These are phyloP conservation scores for Erigeron canadensis DNA, from an alignment of 129 eudicot species.

Conservation along the genomic window DNA sequence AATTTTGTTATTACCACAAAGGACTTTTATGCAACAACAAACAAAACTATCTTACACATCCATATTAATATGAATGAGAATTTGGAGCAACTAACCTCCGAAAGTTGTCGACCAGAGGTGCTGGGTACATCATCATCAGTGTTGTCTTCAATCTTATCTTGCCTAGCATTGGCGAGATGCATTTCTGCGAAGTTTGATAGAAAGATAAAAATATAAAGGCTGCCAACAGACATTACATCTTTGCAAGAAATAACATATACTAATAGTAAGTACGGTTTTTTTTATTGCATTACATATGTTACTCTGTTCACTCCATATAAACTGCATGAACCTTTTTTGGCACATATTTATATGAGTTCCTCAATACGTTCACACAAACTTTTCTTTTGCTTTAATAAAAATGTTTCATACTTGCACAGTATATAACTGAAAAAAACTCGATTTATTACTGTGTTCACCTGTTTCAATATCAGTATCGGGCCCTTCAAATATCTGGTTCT, in stretches of 20 bases:
- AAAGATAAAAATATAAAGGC: conserved; percentile 11
- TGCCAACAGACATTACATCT: not conserved
- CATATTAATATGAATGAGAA: conserved; percentile 19
- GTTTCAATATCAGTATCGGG: conserved; percentile 98
- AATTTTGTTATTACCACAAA: not conserved
- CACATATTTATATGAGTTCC: not conserved
- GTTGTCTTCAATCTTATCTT: conserved; percentile 57
- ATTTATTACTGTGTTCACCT: conserved; percentile 44
- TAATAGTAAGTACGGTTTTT: not conserved
- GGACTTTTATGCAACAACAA: conserved; percentile 2
- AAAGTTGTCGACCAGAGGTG: conserved; percentile 81
- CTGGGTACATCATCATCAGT: conserved; percentile 84
- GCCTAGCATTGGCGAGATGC: conserved; percentile 85
- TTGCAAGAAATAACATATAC: conserved; percentile 12
- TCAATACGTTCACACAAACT: conserved; percentile 1
- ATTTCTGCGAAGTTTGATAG: conserved; percentile 59
- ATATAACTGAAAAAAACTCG: conserved; percentile 1
- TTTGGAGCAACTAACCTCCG: conserved; percentile 39
- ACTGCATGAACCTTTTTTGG: not conserved
- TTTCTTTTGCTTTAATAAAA: conserved; percentile 1
- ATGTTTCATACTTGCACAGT: not conserved
- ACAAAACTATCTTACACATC: conserved; percentile 9
- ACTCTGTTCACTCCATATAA: not conserved
- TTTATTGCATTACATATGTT: conserved; percentile 19
- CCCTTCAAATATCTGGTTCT: conserved; percentile 93